Base-by-base conservation (phyloP, 75 land plant species). In the Chamaecyparis obtusa region DNA sequence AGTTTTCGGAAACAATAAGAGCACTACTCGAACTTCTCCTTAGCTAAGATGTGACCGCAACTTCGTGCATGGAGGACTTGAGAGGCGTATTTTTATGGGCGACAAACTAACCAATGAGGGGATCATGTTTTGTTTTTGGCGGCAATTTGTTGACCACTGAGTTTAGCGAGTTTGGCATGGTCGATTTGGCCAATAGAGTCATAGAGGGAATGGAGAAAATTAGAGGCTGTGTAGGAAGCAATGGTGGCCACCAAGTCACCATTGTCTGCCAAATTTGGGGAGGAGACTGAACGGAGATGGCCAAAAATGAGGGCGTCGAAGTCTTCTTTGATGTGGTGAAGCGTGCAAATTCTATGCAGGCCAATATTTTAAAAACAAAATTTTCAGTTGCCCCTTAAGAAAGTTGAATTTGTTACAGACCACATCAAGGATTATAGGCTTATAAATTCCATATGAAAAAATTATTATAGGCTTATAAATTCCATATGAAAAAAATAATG, bases 231-330 rank as follows among this genome's bases (percentile, higher is more conserved):
- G 86, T 88, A 90, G 55, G 89, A 86, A 36, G 96, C 92, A 83
- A 95, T 86, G 44, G 91, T 89, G 83, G 94, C 94, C 83, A 87
- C 75, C 90, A 88, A 21, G 57, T 79, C 88, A 27, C 88, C 92
- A 80, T 96, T 92, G 86, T 93, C 90, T 85, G 83, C 85, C 56
- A 89, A 87, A 69, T 88, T 85, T 37, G 90, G 79, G 48, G 91
- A 67, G 84, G 90, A 33, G 57, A 80, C 27, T 81, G 72, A 83
- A 84, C 90, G 48, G 44, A 92, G 87, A 88, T 88, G 92, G 89
- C 99, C 99, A 88, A 95, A 97, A 85, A 97, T 92, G 88, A 96
- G 90, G 37, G 98, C 99, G 86, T 96, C 95, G 57, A 91, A 84
- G 90, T 97, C 98, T 36, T 92, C 43, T 46, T 46, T 43, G 95